Evolutionary conservation across 257 asterid genomes (phyloP).

Genomic region (Nyctanthes arbortristis): DNA sequence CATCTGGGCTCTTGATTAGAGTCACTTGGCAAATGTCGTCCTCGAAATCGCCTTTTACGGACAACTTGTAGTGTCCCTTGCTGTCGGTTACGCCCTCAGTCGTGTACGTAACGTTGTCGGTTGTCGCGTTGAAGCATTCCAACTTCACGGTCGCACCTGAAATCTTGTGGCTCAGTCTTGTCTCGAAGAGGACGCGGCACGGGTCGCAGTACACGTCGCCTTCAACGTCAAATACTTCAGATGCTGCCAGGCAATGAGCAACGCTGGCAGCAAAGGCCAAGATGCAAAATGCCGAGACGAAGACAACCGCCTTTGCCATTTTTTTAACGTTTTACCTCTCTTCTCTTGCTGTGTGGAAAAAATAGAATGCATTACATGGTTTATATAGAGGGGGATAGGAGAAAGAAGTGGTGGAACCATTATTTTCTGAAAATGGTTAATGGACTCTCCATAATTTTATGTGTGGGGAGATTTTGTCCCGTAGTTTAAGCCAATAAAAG

Average conservation of each 20-base stretch:
- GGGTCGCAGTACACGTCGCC: conserved; percentile 51
- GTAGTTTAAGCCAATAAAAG: neutral
- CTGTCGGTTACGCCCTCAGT: conserved; percentile 22
- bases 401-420: conserved; percentile 13
- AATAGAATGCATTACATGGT: neutral
- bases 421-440: conserved; percentile 8
- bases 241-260: conserved; percentile 3
- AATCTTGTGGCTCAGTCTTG: conserved; percentile 11
- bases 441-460: neutral
- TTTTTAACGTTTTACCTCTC: too few species aligned
- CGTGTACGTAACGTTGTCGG: conserved; percentile 8
- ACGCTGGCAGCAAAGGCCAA: conserved; percentile 31
- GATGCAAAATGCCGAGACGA: conserved; percentile 26
- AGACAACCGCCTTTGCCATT: conserved; percentile 36
- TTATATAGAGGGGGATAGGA: conserved; percentile 17
- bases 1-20: conserved; percentile 27
- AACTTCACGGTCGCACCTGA: conserved; percentile 39
- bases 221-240: conserved; percentile 6
- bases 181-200: conserved; percentile 38
- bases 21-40: conserved; percentile 45
- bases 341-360: conserved; percentile 29
- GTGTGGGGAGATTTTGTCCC: neutral
- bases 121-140: conserved; percentile 28
- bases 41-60: conserved; percentile 38
- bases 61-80: conserved; percentile 28